Evolutionary conservation across 2,329 filamentous ascomycete species (phyloP), one percentile per base, ranked within the genome.

Genomic region (Lanzia echinophila): DNA sequence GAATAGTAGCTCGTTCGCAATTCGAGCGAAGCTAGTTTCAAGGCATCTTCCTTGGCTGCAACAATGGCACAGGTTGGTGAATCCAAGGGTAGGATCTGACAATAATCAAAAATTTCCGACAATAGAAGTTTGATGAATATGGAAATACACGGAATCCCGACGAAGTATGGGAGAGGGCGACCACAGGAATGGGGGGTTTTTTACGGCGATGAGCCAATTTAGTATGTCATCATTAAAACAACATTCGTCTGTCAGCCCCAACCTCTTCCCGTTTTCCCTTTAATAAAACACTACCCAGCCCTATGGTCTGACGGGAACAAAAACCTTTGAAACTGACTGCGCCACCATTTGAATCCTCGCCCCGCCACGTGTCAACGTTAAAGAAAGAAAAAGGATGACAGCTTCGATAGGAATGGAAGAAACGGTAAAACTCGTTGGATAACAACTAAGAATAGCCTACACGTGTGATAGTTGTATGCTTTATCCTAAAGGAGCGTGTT

Each of bases 311-410:
- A 38, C 28, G 33, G 19, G 34, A 48, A 24, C 34, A 34, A 20
- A 1, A 38, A 34, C 32, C 11, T 47, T 48, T 53, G 28, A 48
- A 53, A 47, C 28, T 33, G 12, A 10, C 28, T 53, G 44, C 24
- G 50, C 50, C 50, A 53, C 50, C 36, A 34, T 53, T n/a, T 41
- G 11, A 41, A 53, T 33, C 15, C 44, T 48, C 36, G 34, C 15
- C 20, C 36, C 50, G 22, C 44, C 44, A 53, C 28, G 36, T 48
- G 28, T 48, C 31, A 33, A 47, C 34, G 15, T 53, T 34, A 20
- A 53, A 22, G 43, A 47, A 46, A 47, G 34, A 41, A 47, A 5
- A 17, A 41, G 28, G 15, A 53, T 28, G 19, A 42, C 28, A 32
- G 20, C 11, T 42, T 34, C 36, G 34, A 20, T 33, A 47, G 43